phyloP scores from a whole-genome alignment of 73 alveolate species.

The Tetrahymena elliotti region DNA sequence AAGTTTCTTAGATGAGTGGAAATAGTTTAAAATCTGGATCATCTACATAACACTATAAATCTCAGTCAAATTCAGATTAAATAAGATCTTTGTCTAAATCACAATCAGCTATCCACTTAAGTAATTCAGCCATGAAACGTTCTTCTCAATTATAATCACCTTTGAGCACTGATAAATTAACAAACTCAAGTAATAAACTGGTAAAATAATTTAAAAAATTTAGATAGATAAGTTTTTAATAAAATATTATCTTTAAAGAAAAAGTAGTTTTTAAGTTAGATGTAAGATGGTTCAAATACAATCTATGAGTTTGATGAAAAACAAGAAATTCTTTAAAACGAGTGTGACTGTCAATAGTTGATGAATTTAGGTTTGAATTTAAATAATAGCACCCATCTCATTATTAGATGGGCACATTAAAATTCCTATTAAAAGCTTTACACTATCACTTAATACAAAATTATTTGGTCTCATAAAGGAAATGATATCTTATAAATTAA shows the following conservation, averaged over 20 bases:
- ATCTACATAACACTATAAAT: not conserved
- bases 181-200: not conserved
- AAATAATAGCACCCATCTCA: not conserved
- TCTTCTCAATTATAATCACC: not conserved
- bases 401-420: not conserved
- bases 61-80: not conserved
- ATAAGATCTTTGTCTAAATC: not conserved
- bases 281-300: not conserved
- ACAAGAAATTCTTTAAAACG: not conserved
- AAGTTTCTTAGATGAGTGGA: not conserved
- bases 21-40: not conserved
- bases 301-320: not conserved
- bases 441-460: not conserved
- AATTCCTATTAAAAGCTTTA: not conserved
- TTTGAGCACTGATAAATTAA: not conserved
- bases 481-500: not conserved
- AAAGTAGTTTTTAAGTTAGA: not conserved
- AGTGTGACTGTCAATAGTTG: not conserved
- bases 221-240: not conserved
- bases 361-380: not conserved
- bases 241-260: not conserved
- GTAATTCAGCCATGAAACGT: not conserved
- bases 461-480: not conserved
- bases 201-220: not conserved
- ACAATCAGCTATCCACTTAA: not conserved